Evolutionary conservation across 768 basidiomycete genomes (phyloP).

Genomic region (Russula earlei): DNA sequence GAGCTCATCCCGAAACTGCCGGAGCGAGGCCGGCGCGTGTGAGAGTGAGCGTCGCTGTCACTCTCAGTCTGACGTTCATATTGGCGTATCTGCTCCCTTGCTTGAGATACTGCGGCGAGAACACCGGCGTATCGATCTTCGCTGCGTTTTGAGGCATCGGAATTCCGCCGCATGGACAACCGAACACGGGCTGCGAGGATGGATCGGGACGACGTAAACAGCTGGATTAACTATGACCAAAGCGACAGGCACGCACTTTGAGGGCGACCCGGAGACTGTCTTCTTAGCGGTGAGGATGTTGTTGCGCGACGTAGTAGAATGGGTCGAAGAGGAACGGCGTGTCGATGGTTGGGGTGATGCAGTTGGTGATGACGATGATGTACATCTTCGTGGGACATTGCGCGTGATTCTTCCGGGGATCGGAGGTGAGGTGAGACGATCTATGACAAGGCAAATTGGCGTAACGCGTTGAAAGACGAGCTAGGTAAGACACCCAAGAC

Average conservation of each 20-base stretch:
- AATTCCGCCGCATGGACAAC: conserved; percentile 7
- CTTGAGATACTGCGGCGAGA: conserved; percentile 5
- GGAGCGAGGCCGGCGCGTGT: not conserved
- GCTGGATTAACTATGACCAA: not conserved
- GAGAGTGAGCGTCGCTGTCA: not conserved
- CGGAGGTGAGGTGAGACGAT: not conserved
- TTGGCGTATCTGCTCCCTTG: conserved; percentile 1
- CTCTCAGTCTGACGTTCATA: not conserved
- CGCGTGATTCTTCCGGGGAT: conserved; percentile 2
- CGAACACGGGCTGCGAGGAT: conserved; percentile 7
- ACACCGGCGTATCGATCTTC: conserved; percentile 9
- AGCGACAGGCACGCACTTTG: conserved; percentile 2
- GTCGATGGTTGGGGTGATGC: conserved; percentile 15
- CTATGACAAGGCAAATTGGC: not conserved
- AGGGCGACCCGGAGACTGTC: conserved; percentile 1
- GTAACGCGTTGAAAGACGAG: not conserved
- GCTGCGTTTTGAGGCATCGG: not conserved
- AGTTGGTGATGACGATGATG: not conserved
- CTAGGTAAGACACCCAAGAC: not conserved
- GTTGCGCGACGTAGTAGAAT: conserved; percentile 10
- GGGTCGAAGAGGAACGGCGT: conserved; percentile 11
- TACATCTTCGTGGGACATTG: conserved; percentile 12
- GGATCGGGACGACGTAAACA: not conserved
- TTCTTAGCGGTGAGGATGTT: not conserved
- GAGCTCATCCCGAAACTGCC: conserved; percentile 12